A percentile compares a stretch with the other conserved stretches of the same genome.
These are phyloP conservation scores for Trichoderma guizhouense DNA, from an alignment of 2,329 filamentous ascomycete species.

Conservation along the genomic window DNA sequence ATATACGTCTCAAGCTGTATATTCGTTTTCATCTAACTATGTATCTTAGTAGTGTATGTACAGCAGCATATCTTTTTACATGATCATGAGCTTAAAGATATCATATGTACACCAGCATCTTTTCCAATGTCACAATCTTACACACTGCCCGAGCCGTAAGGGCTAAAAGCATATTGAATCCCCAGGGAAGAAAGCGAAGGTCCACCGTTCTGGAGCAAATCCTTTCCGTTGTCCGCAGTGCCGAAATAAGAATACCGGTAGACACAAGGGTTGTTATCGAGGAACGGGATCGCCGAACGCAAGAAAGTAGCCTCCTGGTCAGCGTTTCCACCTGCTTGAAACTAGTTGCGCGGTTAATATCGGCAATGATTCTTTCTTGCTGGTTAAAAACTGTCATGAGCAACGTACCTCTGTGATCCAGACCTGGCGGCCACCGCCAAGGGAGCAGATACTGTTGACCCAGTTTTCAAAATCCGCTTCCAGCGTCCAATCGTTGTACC, in stretches of 20 bases:
- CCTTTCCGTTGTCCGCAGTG: constrained; percentile 19
- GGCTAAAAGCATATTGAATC: background rate
- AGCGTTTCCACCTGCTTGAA: constrained; percentile 33
- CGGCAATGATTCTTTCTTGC: background rate
- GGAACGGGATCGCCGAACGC: constrained; percentile 40
- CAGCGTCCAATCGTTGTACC: constrained; percentile 40
- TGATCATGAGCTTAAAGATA: background rate
- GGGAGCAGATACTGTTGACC: constrained; percentile 36
- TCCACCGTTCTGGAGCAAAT: background rate
- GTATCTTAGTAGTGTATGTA: background rate
- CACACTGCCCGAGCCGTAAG: background rate
- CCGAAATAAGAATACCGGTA: constrained; percentile 40
- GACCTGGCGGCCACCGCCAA: constrained; percentile 37
- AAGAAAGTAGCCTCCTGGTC: constrained; percentile 40
- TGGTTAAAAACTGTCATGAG: background rate
- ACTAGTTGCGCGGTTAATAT: constrained; percentile 5
- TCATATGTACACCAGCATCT: background rate
- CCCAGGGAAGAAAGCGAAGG: background rate
- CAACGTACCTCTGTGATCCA: constrained; percentile 43
- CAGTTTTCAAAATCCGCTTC: constrained; percentile 42
- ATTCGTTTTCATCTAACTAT: background rate
- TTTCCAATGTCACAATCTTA: background rate
- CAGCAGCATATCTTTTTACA: background rate
- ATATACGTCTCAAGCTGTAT: background rate
- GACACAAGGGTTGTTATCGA: constrained; percentile 38